A percentile compares a stretch with the other conserved stretches of the same genome.
These are phyloP conservation scores for Alternaria incomplexa DNA, from an alignment of 2,329 filamentous ascomycete genomes.

Conservation along the genomic window DNA sequence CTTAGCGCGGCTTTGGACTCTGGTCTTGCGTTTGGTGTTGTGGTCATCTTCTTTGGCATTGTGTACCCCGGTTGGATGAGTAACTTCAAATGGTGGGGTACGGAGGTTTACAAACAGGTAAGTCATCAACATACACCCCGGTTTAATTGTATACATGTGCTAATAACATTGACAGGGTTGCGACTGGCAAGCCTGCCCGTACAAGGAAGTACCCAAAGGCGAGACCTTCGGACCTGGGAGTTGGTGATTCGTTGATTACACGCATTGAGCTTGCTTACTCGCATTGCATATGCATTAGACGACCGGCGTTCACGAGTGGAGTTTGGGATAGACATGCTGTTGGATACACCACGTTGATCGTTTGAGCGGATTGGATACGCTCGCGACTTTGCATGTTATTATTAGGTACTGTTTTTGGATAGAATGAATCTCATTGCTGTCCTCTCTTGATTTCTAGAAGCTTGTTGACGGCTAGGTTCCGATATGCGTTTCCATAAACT, in stretches of 20 bases:
- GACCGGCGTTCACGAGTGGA: neutral
- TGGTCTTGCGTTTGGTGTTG: slow-evolving; percentile 79
- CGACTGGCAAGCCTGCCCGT: slow-evolving; percentile 83
- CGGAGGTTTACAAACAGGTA: slow-evolving; percentile 77
- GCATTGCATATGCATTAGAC: neutral
- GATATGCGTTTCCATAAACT: too few species aligned
- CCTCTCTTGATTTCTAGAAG: too few species aligned
- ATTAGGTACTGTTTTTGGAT: neutral
- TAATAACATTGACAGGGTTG: slow-evolving; percentile 69
- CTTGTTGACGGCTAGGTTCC: too few species aligned
- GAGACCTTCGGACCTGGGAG: slow-evolving; percentile 42
- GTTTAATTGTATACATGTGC: too few species aligned
- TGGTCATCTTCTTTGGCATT: slow-evolving; percentile 85
- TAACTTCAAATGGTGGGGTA: slow-evolving; percentile 85
- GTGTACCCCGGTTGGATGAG: slow-evolving; percentile 80
- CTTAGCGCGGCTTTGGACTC: slow-evolving; percentile 83
- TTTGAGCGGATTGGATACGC: neutral
- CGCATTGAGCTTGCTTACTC: neutral
- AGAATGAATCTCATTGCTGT: neutral
- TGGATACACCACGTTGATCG: neutral
- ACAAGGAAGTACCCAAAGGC: slow-evolving; percentile 60
- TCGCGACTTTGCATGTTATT: neutral
- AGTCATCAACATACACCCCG: too few species aligned
- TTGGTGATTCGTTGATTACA: slow-evolving; percentile 22
- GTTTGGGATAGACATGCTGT: neutral